Evolutionary conservation across 129 eudicot species (phyloP).

Genomic region (Flaveria trinervia): DNA sequence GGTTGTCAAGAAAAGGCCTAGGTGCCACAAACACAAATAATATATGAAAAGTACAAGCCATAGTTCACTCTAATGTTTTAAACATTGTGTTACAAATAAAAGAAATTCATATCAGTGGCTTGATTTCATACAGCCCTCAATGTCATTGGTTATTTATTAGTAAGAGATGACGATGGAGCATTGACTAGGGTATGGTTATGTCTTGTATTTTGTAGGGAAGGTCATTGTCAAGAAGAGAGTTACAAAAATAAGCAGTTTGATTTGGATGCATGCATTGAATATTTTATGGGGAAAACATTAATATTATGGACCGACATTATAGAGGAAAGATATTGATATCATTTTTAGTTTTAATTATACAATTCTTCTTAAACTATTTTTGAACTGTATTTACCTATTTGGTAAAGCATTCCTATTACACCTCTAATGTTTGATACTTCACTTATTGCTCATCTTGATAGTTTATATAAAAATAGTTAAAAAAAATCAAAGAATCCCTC

Average conservation of each 20-base stretch:
- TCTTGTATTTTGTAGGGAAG: not conserved
- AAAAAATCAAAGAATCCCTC: not conserved
- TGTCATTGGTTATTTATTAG: not conserved
- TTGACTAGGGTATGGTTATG: not conserved
- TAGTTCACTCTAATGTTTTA: not conserved
- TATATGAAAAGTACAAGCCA: not conserved
- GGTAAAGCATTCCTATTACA: not conserved
- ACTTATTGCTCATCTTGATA: not conserved
- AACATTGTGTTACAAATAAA: not conserved
- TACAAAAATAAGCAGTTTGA: not conserved
- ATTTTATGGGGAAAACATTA: not conserved
- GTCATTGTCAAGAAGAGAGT: not conserved
- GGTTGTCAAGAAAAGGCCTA: not conserved
- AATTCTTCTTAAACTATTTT: not conserved
- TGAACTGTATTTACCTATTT: not conserved
- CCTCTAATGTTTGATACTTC: not conserved
- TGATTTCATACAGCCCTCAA: not conserved
- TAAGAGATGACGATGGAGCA: not conserved
- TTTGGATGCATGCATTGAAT: not conserved
- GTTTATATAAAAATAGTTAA: not conserved
- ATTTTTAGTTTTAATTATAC: not conserved
- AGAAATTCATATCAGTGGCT: not conserved
- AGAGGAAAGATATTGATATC: not conserved
- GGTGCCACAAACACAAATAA: not conserved
- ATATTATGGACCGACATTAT: not conserved